Base-by-base conservation (phyloP, 306 rosid genomes). In the Echinosophora koreensis region DNA sequence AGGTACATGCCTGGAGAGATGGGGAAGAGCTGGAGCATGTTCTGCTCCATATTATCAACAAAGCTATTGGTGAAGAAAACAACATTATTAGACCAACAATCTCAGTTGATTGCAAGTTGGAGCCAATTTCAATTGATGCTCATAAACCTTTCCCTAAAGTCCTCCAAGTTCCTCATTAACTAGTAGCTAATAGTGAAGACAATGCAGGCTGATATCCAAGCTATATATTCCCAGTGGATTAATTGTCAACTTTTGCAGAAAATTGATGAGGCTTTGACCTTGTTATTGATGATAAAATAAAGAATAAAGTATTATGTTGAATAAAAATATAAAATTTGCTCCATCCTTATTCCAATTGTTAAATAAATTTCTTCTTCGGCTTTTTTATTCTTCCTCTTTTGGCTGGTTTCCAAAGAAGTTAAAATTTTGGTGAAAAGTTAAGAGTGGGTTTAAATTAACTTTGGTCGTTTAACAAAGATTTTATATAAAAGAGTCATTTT, bases 1-100 rank as follows among this genome's bases (percentile, higher is more conserved):
- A 64, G 34, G 87, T 87, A 34, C 87, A 79, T 64, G 97, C 22
- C 5, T 87, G 92, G 94, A 83, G 14, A 34, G 81, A 86, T 83
- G 89, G 89, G 15, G 84, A 80, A 72, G 89, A 86, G 65, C 85
- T 79, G 50, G 77, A 78, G 30, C 47, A 62, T 37, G 55, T 86
- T 46, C 17, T 86, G 37, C 81, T 83, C 10, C 49, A 56, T 8
- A 9, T 76, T 14, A 77, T 86, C 66, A 83, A 82, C 83, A 80
- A 69, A 59, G 32, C 51, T 8, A 78, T 63, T 77, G 77, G 49
- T 37, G 77, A 78, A 64, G 79, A 46, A 18, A 78, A 49, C 62
- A 66, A 34, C 28, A 54, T 11, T 41, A 30, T 1, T 32, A 59
- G 7, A 27, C 63, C 69, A 14, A 73, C 14, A 49, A 60, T 74